Evolutionary conservation across 139 green algal genomes (phyloP), one percentile per base, ranked within the genome.

Genomic region (Picochlorum sp.): DNA sequence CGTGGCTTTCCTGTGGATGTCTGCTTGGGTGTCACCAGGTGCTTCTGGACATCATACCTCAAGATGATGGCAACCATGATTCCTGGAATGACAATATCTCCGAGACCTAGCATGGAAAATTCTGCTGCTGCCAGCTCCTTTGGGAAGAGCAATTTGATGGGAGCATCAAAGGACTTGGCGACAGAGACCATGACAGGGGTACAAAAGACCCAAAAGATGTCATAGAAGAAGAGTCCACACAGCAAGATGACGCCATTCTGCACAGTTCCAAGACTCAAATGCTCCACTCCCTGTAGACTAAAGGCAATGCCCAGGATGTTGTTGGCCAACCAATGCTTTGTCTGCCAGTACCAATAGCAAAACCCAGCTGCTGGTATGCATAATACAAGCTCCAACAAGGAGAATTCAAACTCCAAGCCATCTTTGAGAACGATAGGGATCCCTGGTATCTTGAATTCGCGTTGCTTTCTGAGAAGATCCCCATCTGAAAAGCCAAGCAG

Each of bases 141-240:
- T 34, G 49, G 52, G 68, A 96, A 96, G 10, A 96, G 73, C 59
- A 98, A 79, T 78, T 99, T 99, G 79, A 99, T 99, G 56, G 94
- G 94, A 0, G 88, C 94, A 63, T 99, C 92, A 68, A 99, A 96
- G 18, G 88, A 95, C 66, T 92, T 97, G 20, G 93, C 92, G 15
- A 98, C 92, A 5, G 69, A 77, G 6, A 80, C 75, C 79, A 81
- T 80, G 6, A 85, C 68, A 3, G 94, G 94, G 0, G 94, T 99
- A 75, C 74, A 97, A 79, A 99, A 99, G 20, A 98, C 94, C 94
- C 94, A 99, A 74, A 99, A 99, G 65, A 99, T 92, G 82, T 99
- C 94, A 60, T 97, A 97, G 37, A 97, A 85, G 68, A 97, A 97
- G 7, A 97, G 74, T 1, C 92, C 73, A 8, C 68, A 73, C 8